These are phyloP conservation scores for Schizophyllum amplum DNA, from an alignment of 1,284 basidiomycete species.

Conservation along the genomic window DNA sequence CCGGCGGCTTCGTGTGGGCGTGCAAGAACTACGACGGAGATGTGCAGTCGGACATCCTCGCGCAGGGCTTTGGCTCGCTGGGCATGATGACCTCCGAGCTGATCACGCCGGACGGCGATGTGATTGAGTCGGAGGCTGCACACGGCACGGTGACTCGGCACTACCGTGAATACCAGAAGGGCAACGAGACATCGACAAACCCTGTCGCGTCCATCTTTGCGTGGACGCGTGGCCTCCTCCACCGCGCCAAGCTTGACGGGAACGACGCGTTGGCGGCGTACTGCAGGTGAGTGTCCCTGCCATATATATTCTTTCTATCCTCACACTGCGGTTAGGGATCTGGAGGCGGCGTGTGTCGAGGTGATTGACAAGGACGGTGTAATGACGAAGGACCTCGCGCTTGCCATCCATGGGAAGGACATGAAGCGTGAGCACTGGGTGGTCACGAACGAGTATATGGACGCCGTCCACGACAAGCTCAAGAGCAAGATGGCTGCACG, in stretches of 20 bases:
- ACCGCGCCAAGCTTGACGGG: constrained; percentile 88
- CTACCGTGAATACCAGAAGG: constrained; percentile 96
- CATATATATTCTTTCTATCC: neutral
- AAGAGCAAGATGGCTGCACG: neutral
- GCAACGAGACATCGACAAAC: constrained; percentile 94
- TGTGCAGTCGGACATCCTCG: constrained; percentile 87
- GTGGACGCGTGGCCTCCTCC: constrained; percentile 92
- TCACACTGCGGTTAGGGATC: constrained; percentile 31
- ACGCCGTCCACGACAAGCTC: constrained; percentile 55
- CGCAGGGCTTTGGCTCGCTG: constrained; percentile 89
- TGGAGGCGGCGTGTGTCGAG: constrained; percentile 88
- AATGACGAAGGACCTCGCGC: constrained; percentile 96
- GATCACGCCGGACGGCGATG: constrained; percentile 90
- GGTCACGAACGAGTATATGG: constrained; percentile 85
- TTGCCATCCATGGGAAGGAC: constrained; percentile 89
- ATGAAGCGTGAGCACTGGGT: constrained; percentile 94
- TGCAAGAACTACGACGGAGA: constrained; percentile 98
- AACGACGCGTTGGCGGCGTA: constrained; percentile 76
- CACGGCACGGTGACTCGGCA: constrained; percentile 94
- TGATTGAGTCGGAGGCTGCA: constrained; percentile 92
- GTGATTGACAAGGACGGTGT: constrained; percentile 84
- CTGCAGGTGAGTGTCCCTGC: constrained; percentile 28
- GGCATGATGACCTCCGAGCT: constrained; percentile 99
- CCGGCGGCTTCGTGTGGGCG: constrained; percentile 97
- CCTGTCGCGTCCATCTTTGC: constrained; percentile 98